Conservation (phyloP, 176 grass and related monocot species). For the Rhynchospora breviuscula region DNA sequence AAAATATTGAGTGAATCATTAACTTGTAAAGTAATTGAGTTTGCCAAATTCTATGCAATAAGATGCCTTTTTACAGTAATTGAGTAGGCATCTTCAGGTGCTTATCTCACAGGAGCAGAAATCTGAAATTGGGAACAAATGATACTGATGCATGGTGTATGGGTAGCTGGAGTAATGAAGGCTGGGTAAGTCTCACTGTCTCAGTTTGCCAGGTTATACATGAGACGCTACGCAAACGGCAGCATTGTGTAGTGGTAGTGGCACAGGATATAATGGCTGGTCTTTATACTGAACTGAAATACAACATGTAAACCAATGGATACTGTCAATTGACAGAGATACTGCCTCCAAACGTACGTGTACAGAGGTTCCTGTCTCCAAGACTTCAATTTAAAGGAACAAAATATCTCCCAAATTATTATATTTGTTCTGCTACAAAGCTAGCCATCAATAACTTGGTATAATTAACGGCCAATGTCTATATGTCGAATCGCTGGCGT, state of each 20-base stretch:
- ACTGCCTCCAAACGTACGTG: neutral
- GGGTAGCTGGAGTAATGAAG: neutral
- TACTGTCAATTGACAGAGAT: neutral
- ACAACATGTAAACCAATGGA: neutral
- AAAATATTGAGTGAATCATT: too few species aligned
- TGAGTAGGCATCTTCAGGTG: too few species aligned
- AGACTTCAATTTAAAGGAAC: slow-evolving; percentile 6
- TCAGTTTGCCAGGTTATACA: neutral
- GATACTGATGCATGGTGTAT: too few species aligned
- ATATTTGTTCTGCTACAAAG: neutral
- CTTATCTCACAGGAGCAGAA: too few species aligned
- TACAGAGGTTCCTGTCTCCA: neutral
- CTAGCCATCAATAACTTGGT: neutral
- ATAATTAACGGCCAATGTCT: neutral
- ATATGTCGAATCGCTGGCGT: too few species aligned
- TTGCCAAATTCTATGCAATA: too few species aligned
- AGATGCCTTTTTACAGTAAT: too few species aligned
- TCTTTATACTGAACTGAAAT: neutral
- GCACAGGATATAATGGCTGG: neutral
- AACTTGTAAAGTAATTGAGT: too few species aligned
- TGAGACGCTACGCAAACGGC: neutral
- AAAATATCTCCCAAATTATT: neutral
- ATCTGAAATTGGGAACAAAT: too few species aligned
- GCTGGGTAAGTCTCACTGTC: neutral
- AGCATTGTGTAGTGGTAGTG: neutral